These are phyloP conservation scores for Chenopodium suecicum DNA, from an alignment of 148 eudicot species.

Conservation along the genomic window DNA sequence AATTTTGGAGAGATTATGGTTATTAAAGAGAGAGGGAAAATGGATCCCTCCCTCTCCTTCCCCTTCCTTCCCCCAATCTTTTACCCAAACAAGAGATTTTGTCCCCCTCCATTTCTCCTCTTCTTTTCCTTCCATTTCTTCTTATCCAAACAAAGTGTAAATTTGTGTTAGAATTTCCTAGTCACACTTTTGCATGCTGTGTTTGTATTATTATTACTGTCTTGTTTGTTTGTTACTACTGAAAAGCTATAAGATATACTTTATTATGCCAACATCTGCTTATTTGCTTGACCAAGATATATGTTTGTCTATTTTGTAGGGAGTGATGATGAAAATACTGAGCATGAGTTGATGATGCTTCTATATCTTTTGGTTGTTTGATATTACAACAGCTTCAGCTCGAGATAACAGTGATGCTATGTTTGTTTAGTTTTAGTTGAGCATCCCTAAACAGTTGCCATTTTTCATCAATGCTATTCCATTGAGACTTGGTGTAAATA, in stretches of 20 bases:
- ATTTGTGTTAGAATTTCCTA: too few relatives aligned
- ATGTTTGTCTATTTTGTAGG: neutral
- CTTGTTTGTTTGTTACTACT: neutral
- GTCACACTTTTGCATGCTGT: neutral
- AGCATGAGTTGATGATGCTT: neutral
- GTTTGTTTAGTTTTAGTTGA: neutral
- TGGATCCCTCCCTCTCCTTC: too few relatives aligned
- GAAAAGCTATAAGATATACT: neutral
- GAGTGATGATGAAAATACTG: neutral
- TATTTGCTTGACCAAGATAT: neutral
- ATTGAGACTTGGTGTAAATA: too few relatives aligned
- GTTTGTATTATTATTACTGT: neutral
- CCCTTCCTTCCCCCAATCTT: too few relatives aligned
- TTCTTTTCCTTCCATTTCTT: too few relatives aligned
- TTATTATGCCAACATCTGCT: neutral
- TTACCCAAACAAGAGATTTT: too few relatives aligned
- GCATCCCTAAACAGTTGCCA: too few relatives aligned
- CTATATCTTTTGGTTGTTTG: neutral
- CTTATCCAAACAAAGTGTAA: too few relatives aligned
- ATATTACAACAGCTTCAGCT: neutral
- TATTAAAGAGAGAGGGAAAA: too few relatives aligned
- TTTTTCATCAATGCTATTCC: too few relatives aligned
- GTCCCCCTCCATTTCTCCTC: too few relatives aligned
- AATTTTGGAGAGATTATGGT: too few relatives aligned
- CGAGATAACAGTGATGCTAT: neutral